Evolutionary conservation across 495 filamentous ascomycete genomes (phyloP), one percentile per base, ranked within the genome.

Genomic region (Podospora anserina): DNA sequence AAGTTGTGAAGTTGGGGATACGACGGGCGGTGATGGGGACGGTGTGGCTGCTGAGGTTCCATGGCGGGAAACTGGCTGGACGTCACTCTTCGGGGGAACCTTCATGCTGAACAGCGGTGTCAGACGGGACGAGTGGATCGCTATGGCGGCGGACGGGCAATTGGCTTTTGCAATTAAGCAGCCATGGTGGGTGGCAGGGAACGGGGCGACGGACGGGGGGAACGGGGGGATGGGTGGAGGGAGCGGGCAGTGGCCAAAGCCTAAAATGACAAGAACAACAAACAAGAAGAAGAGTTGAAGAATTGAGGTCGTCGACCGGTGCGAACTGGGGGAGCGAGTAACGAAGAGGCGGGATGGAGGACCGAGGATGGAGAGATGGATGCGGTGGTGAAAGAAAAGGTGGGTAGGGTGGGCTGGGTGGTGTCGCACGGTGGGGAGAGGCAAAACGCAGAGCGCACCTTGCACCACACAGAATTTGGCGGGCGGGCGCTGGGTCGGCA

Each of bases 1-100:
- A 80, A 79, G 74, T 76, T 75, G 63, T 75, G 75, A 57, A 80
- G 78, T 61, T 74, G 80, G 60, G 76, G 77, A 72, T 78, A 76
- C 64, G 77, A 74, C 32, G 72, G 72, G 54, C 80, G 76, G 32
- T 78, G 66, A 60, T 70, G 69, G 7, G 69, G 64, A n/a, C 74
- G 78, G 61, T 77, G 78, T 62, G 67, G 61, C 67, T 71, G 69
- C 30, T 67, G 76, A 61, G 70, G 69, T 64, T 79, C 77, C 77
- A 79, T 79, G 71, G 54, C 72, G 69, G 69, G 56, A 69, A 71
- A 70, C 63, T 62, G 30, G 61, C 65, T 68, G 70, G 44, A 66
- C 63, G 55, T 74, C 73, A 67, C 65, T 20, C 53, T 44, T 66
- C 56, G 71, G 69, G 65, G 61, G 64, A 64, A 49, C 67, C 75